These are phyloP conservation scores for Bifiguratus adelaidae DNA, from an alignment of 192 early-diverging fungal species.

Conservation along the genomic window DNA sequence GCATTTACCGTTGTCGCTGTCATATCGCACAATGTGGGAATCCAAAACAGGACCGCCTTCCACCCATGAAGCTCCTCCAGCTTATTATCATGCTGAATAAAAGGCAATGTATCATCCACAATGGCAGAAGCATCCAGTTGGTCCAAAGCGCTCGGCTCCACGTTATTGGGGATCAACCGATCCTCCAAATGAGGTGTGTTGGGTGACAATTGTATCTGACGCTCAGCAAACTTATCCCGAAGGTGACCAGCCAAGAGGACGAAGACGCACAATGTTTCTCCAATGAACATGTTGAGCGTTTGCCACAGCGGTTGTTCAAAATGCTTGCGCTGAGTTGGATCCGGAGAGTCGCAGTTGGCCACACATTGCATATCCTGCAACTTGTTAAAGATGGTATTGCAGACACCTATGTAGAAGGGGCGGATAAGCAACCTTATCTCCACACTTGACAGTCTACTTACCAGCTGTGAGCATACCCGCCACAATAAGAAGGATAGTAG, in stretches of 20 bases:
- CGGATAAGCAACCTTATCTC: neutral
- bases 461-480: constrained; percentile 13
- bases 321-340: constrained; percentile 48
- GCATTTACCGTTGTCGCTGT: constrained; percentile 57
- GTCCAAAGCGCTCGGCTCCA: constrained; percentile 8
- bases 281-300: constrained; percentile 96
- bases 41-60: constrained; percentile 47
- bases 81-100: constrained; percentile 9
- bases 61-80: constrained; percentile 36
- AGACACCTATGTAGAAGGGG: constrained; percentile 17
- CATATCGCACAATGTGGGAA: constrained; percentile 79
- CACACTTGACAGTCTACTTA: neutral
- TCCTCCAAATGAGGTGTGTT: neutral
- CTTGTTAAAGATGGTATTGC: constrained; percentile 76
- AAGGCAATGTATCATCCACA: constrained; percentile 12
- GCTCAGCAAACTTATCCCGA: constrained; percentile 4
- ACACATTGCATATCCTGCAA: constrained; percentile 91
- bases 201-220: constrained; percentile 1
- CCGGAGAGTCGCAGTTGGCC: constrained; percentile 71
- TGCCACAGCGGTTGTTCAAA: constrained; percentile 99
- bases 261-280: constrained; percentile 50
- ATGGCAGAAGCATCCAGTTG: constrained; percentile 25
- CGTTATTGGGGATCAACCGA: neutral
- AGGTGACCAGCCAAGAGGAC: constrained; percentile 9
- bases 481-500: constrained; percentile 10